These are phyloP conservation scores for Dissophora globulifera DNA, from an alignment of 192 early-diverging fungal species.

Conservation along the genomic window DNA sequence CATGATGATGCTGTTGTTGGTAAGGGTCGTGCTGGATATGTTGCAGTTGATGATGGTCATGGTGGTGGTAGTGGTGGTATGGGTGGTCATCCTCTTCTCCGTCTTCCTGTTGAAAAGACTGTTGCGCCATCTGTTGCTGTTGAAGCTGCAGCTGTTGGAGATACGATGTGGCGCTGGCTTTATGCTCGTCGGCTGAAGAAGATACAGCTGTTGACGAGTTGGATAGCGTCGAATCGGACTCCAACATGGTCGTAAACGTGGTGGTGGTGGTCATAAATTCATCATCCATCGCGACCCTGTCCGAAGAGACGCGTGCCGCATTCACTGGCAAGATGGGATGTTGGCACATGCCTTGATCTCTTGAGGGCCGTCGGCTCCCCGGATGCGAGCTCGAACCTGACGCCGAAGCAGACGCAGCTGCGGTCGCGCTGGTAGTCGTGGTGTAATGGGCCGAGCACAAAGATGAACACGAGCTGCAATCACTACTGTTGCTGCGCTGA, in stretches of 20 bases:
- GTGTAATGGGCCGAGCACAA: slow-evolving; percentile 9
- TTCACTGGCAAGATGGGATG: slow-evolving; percentile 25
- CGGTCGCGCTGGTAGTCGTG: background rate
- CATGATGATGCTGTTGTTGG: slow-evolving; percentile 12
- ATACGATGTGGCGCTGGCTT: too few relatives aligned
- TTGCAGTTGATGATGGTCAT: background rate
- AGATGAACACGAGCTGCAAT: slow-evolving; percentile 15
- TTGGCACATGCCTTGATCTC: slow-evolving; percentile 1
- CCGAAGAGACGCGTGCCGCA: slow-evolving; percentile 36
- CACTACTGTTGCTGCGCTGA: too few relatives aligned
- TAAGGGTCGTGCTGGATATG: background rate
- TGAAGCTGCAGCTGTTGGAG: slow-evolving; percentile 9
- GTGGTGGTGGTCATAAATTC: background rate
- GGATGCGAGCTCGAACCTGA: background rate
- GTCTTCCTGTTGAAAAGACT: background rate
- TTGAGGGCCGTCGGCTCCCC: background rate
- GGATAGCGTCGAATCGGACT: slow-evolving; percentile 19
- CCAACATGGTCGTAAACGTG: background rate
- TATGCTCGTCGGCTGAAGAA: too few relatives aligned
- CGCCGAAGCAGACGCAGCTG: too few relatives aligned
- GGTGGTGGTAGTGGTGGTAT: background rate
- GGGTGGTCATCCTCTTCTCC: background rate
- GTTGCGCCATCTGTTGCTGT: slow-evolving; percentile 11
- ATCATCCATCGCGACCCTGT: slow-evolving; percentile 19
- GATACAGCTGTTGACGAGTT: slow-evolving; percentile 11